Evolutionary conservation across 2,329 filamentous ascomycete genomes (phyloP).

Genomic region (Teratosphaeria viscida): DNA sequence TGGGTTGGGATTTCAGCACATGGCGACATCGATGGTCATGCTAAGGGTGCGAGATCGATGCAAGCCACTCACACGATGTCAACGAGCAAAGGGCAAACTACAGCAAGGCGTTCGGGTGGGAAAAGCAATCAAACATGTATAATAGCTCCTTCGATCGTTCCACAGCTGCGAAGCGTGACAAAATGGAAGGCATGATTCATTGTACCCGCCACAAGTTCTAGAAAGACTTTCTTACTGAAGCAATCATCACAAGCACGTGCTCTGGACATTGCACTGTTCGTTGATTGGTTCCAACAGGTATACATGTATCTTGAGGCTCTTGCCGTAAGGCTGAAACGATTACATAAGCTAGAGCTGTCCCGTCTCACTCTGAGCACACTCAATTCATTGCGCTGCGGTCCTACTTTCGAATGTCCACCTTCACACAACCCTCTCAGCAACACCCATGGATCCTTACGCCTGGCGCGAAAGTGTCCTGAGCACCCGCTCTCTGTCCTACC

Average conservation of each 20-base stretch:
- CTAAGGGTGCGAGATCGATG: not conserved
- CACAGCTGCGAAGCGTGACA: not conserved
- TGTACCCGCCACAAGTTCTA: no score
- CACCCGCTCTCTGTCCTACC: constrained; percentile 25
- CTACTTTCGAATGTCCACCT: not conserved
- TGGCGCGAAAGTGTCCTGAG: constrained; percentile 25
- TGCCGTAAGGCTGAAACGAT: not conserved
- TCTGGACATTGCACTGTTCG: no score
- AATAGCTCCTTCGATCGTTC: not conserved
- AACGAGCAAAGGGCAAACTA: not conserved
- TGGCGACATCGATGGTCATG: not conserved
- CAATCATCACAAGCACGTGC: not conserved
- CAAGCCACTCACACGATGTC: not conserved
- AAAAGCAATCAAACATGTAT: not conserved
- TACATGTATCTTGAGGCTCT: not conserved
- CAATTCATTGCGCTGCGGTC: not conserved
- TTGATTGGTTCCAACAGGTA: not conserved
- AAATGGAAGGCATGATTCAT: not conserved
- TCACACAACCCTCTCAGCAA: not conserved
- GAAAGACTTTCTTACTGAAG: no score
- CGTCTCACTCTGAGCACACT: not conserved
- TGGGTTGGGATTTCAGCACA: not conserved
- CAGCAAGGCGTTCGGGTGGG: not conserved
- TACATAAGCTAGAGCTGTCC: not conserved
- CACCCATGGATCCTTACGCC: constrained; percentile 9